Evolutionary conservation across 768 basidiomycete genomes (phyloP).

Genomic region (Coprinellus micaceus): DNA sequence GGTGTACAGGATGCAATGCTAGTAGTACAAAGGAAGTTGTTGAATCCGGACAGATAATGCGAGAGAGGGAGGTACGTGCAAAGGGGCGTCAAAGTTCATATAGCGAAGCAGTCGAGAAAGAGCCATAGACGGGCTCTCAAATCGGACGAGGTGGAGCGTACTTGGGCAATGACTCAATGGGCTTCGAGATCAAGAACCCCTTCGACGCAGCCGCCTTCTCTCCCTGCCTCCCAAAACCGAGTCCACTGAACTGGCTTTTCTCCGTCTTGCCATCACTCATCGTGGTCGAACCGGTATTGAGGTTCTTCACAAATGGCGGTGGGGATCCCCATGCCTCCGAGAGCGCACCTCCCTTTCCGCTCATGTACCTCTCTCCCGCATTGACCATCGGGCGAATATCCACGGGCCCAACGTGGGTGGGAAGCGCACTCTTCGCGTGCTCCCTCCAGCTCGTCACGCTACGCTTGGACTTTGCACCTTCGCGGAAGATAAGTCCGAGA

Average conservation of each 20-base stretch:
- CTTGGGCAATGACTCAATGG: constrained; percentile 26
- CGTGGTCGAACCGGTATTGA: constrained; percentile 9
- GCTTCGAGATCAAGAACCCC: constrained; percentile 40
- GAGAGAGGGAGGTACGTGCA: too few relatives aligned
- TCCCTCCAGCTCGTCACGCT: constrained; percentile 66
- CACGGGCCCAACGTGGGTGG: constrained; percentile 31
- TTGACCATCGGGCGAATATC: constrained; percentile 28
- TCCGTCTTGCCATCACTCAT: constrained; percentile 14
- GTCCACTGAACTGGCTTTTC: constrained; percentile 30
- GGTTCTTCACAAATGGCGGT: constrained; percentile 4
- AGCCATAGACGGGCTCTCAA: not conserved
- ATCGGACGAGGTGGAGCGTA: constrained; percentile 11
- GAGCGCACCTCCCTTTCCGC: constrained; percentile 15
- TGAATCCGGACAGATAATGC: too few relatives aligned
- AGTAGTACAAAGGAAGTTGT: too few relatives aligned
- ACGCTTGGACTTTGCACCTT: constrained; percentile 59
- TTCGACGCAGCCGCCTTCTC: constrained; percentile 72
- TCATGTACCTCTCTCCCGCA: constrained; percentile 17
- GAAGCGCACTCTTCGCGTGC: constrained; percentile 53
- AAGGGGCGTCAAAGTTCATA: too few relatives aligned
- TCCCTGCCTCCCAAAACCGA: constrained; percentile 79
- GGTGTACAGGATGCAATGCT: too few relatives aligned
- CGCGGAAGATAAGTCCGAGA: constrained; percentile 76
- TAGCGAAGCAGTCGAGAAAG: too few relatives aligned
- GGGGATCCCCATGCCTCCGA: constrained; percentile 1